phyloP scores from a whole-genome alignment of 306 rosid genomes.

The Corylus americana region DNA sequence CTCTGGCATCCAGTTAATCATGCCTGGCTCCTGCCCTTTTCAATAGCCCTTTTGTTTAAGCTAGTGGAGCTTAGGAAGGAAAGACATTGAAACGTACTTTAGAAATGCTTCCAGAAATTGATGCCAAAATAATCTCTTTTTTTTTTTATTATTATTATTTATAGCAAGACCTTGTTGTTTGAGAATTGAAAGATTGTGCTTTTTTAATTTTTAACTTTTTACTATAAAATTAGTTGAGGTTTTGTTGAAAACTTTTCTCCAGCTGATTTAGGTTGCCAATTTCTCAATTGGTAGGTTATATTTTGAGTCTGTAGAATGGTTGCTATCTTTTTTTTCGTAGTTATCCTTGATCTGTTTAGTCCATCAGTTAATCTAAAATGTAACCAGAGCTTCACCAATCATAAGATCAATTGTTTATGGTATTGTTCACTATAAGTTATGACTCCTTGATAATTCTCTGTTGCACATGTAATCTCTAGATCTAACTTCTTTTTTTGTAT shows the following conservation, averaged over 20 bases:
- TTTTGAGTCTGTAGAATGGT: neutral
- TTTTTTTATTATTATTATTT: neutral
- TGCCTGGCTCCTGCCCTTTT: neutral
- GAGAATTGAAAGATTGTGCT: neutral
- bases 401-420: neutral
- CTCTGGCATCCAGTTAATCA: neutral
- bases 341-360: neutral
- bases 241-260: neutral
- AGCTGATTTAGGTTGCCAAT: neutral
- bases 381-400: neutral
- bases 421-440: neutral
- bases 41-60: neutral
- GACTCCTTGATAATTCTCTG: neutral
- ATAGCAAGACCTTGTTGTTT: neutral
- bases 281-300: neutral
- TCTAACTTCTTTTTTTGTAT: slow-evolving; percentile 19
- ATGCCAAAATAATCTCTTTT: neutral
- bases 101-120: neutral
- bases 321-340: neutral
- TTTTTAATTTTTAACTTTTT: neutral
- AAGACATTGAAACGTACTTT: neutral
- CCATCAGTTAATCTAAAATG: neutral
- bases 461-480: neutral
- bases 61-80: neutral
- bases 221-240: neutral